Base-by-base conservation (phyloP, 2,329 filamentous ascomycete genomes). In the Aquanectria penicillioides region DNA sequence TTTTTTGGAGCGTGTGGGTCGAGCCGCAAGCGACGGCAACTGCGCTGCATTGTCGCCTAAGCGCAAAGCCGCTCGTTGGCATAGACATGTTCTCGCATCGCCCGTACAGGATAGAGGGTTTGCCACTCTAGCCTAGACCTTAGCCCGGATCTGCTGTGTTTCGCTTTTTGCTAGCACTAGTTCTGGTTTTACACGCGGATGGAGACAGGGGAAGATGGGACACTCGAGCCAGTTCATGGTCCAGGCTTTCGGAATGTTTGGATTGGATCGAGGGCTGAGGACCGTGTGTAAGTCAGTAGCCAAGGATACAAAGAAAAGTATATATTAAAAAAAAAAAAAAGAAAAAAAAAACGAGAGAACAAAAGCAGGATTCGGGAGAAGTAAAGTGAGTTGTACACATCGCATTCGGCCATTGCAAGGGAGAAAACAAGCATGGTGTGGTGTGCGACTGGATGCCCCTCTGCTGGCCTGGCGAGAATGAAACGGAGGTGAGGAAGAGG, bases 181-280 rank as follows among this genome's bases (percentile, higher is more conserved):
- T n/a, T n/a, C n/a, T n/a, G n/a, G n/a, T n/a, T n/a, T n/a, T n/a
- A n/a, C n/a, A n/a, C n/a, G n/a, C n/a, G n/a, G n/a, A n/a, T n/a
- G n/a, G n/a, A n/a, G n/a, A n/a, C n/a, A n/a, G n/a, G n/a, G n/a
- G n/a, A n/a, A n/a, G n/a, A n/a, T 17, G 20, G 13, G 43, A 38
- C 51, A 53, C 59, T 58, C 52, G 40, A 66, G 51, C 65, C 58
- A 34, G 56, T 38, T 26, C 53, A 46, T 63, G 65, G 55, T 43
- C 65, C 58, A 54, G 51, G 65, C 61, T 57, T 52, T 68, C 63
- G 33, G 52, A 29, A 59, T 57, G 41, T 49, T 66, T 44, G 23
- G 18, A 15, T 28, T 47, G 22, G 47, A 56, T 52, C 34, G 13
- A 22, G 17, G 47, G 9, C 18, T n/a, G 15, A n/a, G 28, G n/a